phyloP scores from a whole-genome alignment of 2,329 filamentous ascomycete species.

The Pseudopithomyces chartarum region DNA sequence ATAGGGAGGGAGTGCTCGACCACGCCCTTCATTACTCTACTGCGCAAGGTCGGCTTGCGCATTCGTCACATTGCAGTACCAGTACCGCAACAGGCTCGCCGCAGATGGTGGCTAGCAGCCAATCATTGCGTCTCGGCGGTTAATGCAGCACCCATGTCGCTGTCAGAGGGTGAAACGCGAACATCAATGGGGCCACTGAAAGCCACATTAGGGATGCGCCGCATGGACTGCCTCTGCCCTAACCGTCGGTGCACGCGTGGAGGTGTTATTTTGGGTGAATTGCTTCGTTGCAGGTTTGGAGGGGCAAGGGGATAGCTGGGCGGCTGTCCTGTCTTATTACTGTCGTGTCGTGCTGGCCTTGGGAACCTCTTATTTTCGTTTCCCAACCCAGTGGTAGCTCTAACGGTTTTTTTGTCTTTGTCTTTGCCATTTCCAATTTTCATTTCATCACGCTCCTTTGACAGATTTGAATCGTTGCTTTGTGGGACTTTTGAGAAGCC shows the following conservation, averaged over 20 bases:
- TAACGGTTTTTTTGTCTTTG: background rate
- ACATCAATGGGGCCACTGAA: background rate
- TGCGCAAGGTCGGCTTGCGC: background rate
- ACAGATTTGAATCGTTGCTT: background rate
- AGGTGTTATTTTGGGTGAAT: conserved; percentile 5
- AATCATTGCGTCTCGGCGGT: conserved; percentile 12
- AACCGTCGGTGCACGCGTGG: conserved; percentile 1
- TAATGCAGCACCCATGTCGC: conserved; percentile 3
- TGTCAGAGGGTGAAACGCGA: conserved; percentile 17
- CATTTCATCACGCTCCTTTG: conserved; percentile 1
- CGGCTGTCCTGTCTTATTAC: background rate
- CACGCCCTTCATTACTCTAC: background rate
- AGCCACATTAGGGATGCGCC: background rate
- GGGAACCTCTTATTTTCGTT: no score
- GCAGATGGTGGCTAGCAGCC: conserved; percentile 10
- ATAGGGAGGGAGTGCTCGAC: background rate
- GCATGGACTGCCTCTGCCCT: background rate
- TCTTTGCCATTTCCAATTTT: background rate
- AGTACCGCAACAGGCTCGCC: conserved; percentile 15
- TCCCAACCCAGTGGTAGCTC: no score
- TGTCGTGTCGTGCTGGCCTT: background rate
- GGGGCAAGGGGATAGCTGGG: background rate
- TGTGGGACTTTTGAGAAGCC: conserved; percentile 20
- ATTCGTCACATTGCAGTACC: conserved; percentile 20
- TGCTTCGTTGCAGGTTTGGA: background rate